Conservation (phyloP, 257 asterid genomes). For the Solanum chmielewskii region DNA sequence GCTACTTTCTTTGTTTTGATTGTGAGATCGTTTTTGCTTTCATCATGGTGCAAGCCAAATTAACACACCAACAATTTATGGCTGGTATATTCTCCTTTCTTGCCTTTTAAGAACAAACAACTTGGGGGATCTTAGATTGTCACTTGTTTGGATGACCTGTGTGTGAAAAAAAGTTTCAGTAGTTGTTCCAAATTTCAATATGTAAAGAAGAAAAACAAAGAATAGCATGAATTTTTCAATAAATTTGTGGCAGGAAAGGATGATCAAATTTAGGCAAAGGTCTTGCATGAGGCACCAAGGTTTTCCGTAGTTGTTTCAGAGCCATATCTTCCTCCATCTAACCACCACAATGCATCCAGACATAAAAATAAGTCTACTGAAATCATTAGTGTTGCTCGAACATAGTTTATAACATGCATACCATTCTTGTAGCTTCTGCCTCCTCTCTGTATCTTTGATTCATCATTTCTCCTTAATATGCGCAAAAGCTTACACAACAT, state of each 20-base stretch:
- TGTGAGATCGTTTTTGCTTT: too few relatives aligned
- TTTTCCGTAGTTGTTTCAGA: constrained; percentile 66
- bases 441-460: constrained; percentile 88
- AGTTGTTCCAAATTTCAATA: not conserved
- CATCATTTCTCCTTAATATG: constrained; percentile 71
- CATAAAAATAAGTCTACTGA: not conserved
- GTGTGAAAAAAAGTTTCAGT: not conserved
- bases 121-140: constrained; percentile 83
- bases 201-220: not conserved
- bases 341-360: not conserved
- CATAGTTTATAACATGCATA: not conserved
- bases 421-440: constrained; percentile 82
- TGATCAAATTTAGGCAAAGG: constrained; percentile 64
- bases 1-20: too few relatives aligned
- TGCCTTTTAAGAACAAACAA: constrained; percentile 29
- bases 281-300: constrained; percentile 81
- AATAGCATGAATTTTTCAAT: not conserved
- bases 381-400: not conserved
- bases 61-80: too few relatives aligned
- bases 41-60: too few relatives aligned
- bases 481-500: not conserved
- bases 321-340: constrained; percentile 98
- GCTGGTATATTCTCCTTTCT: constrained; percentile 27
- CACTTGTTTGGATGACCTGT: constrained; percentile 58
- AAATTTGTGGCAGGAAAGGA: constrained; percentile 85